Evolutionary conservation across 2,329 filamentous ascomycete species (phyloP).

Genomic region (Xylariaceae sp.): DNA sequence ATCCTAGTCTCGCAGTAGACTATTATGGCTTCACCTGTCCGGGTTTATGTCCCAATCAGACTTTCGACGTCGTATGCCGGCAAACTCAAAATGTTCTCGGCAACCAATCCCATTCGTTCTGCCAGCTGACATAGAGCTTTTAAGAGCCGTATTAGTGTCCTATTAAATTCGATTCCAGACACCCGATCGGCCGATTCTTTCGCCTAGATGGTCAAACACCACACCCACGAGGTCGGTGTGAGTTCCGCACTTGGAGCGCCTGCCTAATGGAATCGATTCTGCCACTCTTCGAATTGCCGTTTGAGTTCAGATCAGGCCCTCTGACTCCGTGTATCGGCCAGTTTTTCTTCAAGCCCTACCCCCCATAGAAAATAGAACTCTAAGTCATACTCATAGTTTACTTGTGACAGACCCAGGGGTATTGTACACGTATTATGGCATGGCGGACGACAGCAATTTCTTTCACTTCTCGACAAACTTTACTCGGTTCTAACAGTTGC

Average conservation of each 20-base stretch:
- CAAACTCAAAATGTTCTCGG: slow-evolving; percentile 15
- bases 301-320: slow-evolving; percentile 7
- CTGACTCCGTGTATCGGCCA: slow-evolving; percentile 1
- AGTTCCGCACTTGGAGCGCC: neutral
- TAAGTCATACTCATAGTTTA: slow-evolving; percentile 1
- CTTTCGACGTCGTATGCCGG: slow-evolving; percentile 15
- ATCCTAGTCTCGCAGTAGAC: slow-evolving; percentile 4
- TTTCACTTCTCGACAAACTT: slow-evolving; percentile 4
- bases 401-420: slow-evolving; percentile 12
- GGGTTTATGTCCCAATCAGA: slow-evolving; percentile 18
- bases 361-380: slow-evolving; percentile 7
- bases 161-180: slow-evolving; percentile 1
- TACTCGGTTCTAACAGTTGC: slow-evolving; percentile 8
- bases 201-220: neutral
- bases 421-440: neutral
- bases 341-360: slow-evolving; percentile 8
- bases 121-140: neutral
- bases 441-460: slow-evolving; percentile 5
- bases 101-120: slow-evolving; percentile 6
- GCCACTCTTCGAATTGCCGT: neutral
- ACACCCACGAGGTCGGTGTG: neutral
- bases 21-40: slow-evolving; percentile 4
- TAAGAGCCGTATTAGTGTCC: neutral
- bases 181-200: slow-evolving; percentile 1
- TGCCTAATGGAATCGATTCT: slow-evolving; percentile 4